phyloP scores from a whole-genome alignment of 2,329 filamentous ascomycete species.

The Zelopaecilomyces penicillatus region DNA sequence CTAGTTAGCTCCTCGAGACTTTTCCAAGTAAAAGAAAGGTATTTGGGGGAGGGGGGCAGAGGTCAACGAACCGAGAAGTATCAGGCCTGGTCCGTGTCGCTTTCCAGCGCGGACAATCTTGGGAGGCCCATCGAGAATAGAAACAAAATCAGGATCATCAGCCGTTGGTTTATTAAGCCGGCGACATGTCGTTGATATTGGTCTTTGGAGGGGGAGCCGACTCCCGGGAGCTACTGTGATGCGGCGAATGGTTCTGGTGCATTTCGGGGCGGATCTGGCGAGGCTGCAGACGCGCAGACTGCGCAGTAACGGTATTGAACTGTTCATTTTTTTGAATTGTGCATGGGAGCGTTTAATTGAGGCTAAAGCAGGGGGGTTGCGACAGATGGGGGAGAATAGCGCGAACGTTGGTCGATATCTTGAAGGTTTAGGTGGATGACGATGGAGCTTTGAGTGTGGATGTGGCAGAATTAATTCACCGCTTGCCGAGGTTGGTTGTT shows the following conservation, averaged over 20 bases:
- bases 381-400: neutral
- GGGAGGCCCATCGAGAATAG: slow-evolving; percentile 79
- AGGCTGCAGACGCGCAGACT: slow-evolving; percentile 13
- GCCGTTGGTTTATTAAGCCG: slow-evolving; percentile 40
- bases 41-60: neutral
- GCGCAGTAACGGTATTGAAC: slow-evolving; percentile 17
- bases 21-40: neutral
- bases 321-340: slow-evolving; percentile 17
- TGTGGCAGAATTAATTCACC: too few species aligned
- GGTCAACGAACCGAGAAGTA: slow-evolving; percentile 55
- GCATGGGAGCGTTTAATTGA: neutral
- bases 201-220: slow-evolving; percentile 1
- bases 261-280: slow-evolving; percentile 1
- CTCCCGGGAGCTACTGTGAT: slow-evolving; percentile 1
- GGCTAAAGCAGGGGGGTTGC: neutral
- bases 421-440: too few species aligned
- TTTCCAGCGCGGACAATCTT: slow-evolving; percentile 67
- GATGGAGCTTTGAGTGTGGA: too few species aligned
- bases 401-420: neutral
- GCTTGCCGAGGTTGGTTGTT: too few species aligned
- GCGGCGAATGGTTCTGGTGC: slow-evolving; percentile 3
- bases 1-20: too few species aligned
- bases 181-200: slow-evolving; percentile 11
- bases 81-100: slow-evolving; percentile 68
- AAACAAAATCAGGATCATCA: slow-evolving; percentile 73